Evolutionary conservation across 176 grass and related monocot species (phyloP).

Genomic region (Dactylis glomerata): DNA sequence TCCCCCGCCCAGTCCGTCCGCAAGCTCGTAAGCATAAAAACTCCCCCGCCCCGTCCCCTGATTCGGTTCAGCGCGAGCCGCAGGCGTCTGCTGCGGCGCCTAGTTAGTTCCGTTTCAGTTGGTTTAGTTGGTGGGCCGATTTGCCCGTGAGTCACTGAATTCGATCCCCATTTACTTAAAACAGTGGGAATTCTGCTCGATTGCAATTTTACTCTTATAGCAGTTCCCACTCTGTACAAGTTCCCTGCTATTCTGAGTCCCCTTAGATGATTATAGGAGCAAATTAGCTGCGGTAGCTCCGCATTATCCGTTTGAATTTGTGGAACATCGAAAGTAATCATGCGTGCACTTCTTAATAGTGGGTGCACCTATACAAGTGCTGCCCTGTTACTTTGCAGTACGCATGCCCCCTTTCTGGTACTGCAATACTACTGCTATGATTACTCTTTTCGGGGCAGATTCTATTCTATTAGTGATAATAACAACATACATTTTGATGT

Average conservation of each 20-base stretch:
- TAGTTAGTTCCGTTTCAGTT: not conserved
- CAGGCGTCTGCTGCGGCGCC: not conserved
- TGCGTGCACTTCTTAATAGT: not conserved
- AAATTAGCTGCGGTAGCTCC: not conserved
- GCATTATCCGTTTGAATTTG: not conserved
- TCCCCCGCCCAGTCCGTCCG: slow-evolving; percentile 66
- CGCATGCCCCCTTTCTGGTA: not conserved
- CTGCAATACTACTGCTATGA: not conserved
- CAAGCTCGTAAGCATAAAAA: slow-evolving; percentile 48
- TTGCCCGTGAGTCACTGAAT: not conserved
- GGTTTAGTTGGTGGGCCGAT: not conserved
- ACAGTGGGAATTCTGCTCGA: not conserved
- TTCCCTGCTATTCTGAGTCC: not conserved
- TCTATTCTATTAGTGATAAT: not conserved
- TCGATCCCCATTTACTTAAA: not conserved
- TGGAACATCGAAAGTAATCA: not conserved
- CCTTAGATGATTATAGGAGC: not conserved
- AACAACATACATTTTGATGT: not conserved
- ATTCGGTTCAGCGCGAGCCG: not conserved
- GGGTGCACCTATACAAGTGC: not conserved
- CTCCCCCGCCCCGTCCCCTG: not conserved
- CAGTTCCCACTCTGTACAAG: not conserved
- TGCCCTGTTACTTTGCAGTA: not conserved
- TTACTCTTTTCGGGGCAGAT: not conserved
- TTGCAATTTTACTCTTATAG: not conserved